Conservation (phyloP, 345 rosid species). For the Lenwebbia sp. region DNA sequence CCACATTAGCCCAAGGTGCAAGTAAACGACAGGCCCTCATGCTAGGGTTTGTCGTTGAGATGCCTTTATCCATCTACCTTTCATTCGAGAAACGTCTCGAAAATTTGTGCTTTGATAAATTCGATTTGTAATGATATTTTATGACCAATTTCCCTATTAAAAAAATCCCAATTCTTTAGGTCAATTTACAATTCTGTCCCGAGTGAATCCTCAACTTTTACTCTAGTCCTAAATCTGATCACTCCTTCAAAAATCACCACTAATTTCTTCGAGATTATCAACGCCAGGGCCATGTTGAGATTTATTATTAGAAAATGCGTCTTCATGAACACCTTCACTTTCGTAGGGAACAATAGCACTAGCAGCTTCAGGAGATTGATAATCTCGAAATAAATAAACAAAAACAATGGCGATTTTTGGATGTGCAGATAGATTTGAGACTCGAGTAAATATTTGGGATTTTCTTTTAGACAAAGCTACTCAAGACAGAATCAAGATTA, state of each 20-base stretch:
- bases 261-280: not conserved
- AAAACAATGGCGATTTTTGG: fast-evolving
- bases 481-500: not conserved
- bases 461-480: not conserved
- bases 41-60: not conserved
- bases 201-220: not conserved
- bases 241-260: fast-evolving
- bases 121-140: not conserved
- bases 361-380: not conserved
- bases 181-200: not conserved
- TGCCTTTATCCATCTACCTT: not conserved
- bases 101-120: not conserved
- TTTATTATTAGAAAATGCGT: fast-evolving
- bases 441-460: not conserved
- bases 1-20: not conserved
- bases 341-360: fast-evolving
- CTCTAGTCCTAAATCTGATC: not conserved
- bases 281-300: not conserved
- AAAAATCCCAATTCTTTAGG: not conserved
- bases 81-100: not conserved
- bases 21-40: not conserved
- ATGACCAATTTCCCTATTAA: not conserved
- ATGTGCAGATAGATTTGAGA: fast-evolving
- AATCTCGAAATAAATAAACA: not conserved
- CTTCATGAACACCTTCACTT: no score